Percentiles rank a stretch among this genome's conserved stretches.
These are phyloP conservation scores for Apiotrichum veenhuisii DNA, from an alignment of 1,284 basidiomycete species.

Conservation along the genomic window DNA sequence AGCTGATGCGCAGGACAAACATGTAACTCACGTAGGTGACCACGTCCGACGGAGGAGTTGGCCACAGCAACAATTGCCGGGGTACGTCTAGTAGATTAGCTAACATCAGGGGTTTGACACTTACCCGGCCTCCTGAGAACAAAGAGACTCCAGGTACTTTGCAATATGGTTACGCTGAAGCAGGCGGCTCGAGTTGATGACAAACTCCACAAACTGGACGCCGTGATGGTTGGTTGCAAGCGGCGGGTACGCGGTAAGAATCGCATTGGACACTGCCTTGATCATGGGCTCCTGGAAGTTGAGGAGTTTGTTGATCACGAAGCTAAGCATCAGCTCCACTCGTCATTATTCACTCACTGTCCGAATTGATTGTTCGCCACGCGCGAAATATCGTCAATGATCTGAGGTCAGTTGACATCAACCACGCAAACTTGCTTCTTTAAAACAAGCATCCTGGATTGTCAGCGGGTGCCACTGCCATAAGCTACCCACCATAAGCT, in stretches of 20 bases:
- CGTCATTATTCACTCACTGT: slow-evolving; percentile 27
- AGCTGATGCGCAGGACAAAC: background rate
- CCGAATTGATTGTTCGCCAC: slow-evolving; percentile 44
- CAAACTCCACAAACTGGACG: slow-evolving; percentile 42
- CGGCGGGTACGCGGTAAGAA: slow-evolving; percentile 41
- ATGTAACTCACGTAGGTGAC: slow-evolving; percentile 36
- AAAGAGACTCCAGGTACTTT: slow-evolving; percentile 42
- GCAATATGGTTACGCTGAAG: slow-evolving; percentile 22
- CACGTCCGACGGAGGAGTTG: slow-evolving; percentile 42
- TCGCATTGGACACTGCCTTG: slow-evolving; percentile 27
- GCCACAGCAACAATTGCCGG: slow-evolving; percentile 43
- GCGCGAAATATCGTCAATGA: slow-evolving; percentile 33
- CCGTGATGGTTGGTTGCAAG: slow-evolving; percentile 45
- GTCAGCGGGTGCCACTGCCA: slow-evolving; percentile 10
- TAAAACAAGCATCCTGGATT: slow-evolving; percentile 33
- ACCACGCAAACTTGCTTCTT: slow-evolving; percentile 25
- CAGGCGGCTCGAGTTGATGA: slow-evolving; percentile 27
- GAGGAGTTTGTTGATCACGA: slow-evolving; percentile 41
- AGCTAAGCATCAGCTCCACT: slow-evolving; percentile 22
- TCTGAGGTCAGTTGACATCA: slow-evolving; percentile 20
- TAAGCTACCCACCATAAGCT: slow-evolving; percentile 31
- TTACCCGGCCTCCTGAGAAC: slow-evolving; percentile 35
- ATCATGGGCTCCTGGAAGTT: slow-evolving; percentile 28
- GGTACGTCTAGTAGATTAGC: slow-evolving; percentile 26
- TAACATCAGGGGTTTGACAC: slow-evolving; percentile 4